These are phyloP conservation scores for Antrodiella citrinella DNA, from an alignment of 768 basidiomycete genomes.

Conservation along the genomic window DNA sequence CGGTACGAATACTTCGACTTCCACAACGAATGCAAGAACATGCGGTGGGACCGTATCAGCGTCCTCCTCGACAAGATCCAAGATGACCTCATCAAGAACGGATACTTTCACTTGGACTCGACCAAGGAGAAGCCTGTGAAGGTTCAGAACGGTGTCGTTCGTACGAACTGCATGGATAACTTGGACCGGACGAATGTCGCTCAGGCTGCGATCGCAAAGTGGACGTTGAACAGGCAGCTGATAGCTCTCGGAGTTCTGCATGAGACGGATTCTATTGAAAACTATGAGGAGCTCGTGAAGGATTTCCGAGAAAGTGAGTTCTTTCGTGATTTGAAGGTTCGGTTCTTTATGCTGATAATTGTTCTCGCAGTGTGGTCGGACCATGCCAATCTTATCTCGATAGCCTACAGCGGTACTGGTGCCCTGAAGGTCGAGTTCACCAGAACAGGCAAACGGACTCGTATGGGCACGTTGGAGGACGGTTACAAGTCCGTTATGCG, in stretches of 20 bases:
- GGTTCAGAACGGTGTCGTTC: constrained; percentile 68
- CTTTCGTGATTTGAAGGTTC: background rate
- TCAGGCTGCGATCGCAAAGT: constrained; percentile 85
- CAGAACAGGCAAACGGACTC: constrained; percentile 83
- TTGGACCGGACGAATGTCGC: constrained; percentile 96
- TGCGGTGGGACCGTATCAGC: constrained; percentile 92
- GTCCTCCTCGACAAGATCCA: constrained; percentile 71
- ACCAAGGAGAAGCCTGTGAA: constrained; percentile 37
- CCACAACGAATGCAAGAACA: constrained; percentile 87
- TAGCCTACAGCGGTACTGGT: constrained; percentile 90
- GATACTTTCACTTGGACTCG: constrained; percentile 71
- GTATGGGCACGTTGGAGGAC: constrained; percentile 74
- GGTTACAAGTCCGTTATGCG: constrained; percentile 76
- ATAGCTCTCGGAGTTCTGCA: constrained; percentile 63
- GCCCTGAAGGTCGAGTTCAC: constrained; percentile 97
- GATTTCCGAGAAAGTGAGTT: constrained; percentile 83
- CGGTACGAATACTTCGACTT: constrained; percentile 97
- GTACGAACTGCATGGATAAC: constrained; percentile 98
- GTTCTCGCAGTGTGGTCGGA: constrained; percentile 83
- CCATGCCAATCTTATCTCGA: constrained; percentile 85
- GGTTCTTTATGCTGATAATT: background rate
- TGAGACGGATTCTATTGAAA: constrained; percentile 66
- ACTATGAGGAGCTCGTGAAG: constrained; percentile 69
- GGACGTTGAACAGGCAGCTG: constrained; percentile 74
- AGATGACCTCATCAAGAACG: constrained; percentile 59